Evolutionary conservation across 257 asterid species (phyloP).

Genomic region (Coffea canephora): DNA sequence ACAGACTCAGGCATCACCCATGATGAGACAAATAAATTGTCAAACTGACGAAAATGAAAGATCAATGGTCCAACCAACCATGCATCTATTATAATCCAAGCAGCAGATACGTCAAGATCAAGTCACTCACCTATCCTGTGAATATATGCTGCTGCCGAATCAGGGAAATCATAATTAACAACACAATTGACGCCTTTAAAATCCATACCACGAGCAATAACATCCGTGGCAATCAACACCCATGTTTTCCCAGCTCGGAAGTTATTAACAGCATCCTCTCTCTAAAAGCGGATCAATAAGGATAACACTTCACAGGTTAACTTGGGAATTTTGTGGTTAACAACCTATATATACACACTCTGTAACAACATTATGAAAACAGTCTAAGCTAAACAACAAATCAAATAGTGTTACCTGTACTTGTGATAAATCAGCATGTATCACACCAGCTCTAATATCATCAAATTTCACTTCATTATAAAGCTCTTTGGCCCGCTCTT

Average conservation of each 20-base stretch:
- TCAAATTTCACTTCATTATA: slow-evolving; percentile 63
- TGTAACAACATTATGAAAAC: not conserved
- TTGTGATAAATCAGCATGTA: slow-evolving; percentile 74
- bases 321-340: not conserved
- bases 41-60: not conserved
- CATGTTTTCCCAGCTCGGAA: slow-evolving; percentile 90
- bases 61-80: not conserved
- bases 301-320: not conserved
- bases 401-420: slow-evolving; percentile 41
- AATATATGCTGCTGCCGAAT: slow-evolving; percentile 76
- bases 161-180: slow-evolving; percentile 87
- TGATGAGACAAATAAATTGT: not conserved
- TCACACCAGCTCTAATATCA: slow-evolving; percentile 67
- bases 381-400: not conserved
- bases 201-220: slow-evolving; percentile 95
- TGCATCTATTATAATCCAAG: not conserved
- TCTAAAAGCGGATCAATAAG: slow-evolving; percentile 30
- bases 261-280: slow-evolving; percentile 75
- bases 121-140: slow-evolving; percentile 74
- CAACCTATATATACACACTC: not conserved
- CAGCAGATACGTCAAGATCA: not conserved
- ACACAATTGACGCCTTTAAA: slow-evolving; percentile 91
- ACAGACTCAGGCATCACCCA: not conserved
- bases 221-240: slow-evolving; percentile 93
- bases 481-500: slow-evolving; percentile 80